These are phyloP conservation scores for Boletus coccyginus DNA, from an alignment of 768 basidiomycete genomes.

Conservation along the genomic window DNA sequence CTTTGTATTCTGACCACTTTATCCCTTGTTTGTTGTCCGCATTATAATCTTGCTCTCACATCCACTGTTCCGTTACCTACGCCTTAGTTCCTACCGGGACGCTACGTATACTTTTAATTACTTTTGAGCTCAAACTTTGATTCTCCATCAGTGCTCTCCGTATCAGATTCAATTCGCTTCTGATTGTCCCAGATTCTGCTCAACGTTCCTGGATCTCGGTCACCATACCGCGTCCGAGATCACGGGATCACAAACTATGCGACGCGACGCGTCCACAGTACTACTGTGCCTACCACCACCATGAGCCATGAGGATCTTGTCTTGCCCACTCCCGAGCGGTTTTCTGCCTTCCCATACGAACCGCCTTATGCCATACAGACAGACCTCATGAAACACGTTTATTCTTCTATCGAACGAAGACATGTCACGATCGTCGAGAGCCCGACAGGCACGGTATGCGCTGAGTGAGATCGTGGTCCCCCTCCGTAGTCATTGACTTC, in stretches of 20 bases:
- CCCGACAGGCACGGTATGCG: constrained; percentile 80
- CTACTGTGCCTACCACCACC: neutral
- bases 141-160: constrained; percentile 3
- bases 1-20: constrained; percentile 23
- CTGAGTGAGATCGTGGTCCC: neutral
- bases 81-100: constrained; percentile 23
- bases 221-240: neutral
- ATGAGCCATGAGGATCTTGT: constrained; percentile 21
- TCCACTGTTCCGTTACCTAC: constrained; percentile 20
- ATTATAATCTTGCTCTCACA: constrained; percentile 16
- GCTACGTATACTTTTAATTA: constrained; percentile 26
- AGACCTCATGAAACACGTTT: constrained; percentile 86
- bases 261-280: constrained; percentile 11
- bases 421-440: constrained; percentile 84
- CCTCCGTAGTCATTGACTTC: neutral
- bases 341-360: constrained; percentile 81
- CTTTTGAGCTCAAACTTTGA: constrained; percentile 17
- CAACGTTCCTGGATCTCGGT: constrained; percentile 10
- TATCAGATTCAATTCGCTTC: constrained; percentile 9
- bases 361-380: constrained; percentile 83
- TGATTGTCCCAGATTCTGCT: neutral
- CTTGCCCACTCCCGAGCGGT: constrained; percentile 62
- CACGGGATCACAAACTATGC: constrained; percentile 6
- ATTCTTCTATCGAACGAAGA: constrained; percentile 68
- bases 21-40: constrained; percentile 15